These are phyloP conservation scores for Phytophthora cactorum DNA, from an alignment of 352 stramenopile genomes.

Conservation along the genomic window DNA sequence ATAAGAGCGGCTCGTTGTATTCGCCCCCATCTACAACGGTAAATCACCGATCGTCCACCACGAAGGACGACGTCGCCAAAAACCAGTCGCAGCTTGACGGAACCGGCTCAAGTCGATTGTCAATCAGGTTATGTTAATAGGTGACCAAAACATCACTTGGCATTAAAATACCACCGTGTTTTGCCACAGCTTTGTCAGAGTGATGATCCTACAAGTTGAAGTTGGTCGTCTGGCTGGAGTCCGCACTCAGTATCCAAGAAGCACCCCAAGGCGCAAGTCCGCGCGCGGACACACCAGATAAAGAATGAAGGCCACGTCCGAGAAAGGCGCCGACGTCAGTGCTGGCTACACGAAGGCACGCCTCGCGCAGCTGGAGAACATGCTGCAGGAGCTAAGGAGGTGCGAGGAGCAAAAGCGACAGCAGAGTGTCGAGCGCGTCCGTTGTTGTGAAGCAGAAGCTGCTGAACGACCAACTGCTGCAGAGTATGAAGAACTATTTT, in stretches of 20 bases:
- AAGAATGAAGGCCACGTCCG: constrained; percentile 22
- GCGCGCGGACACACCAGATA: not conserved
- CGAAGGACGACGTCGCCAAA: constrained; percentile 4
- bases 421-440: constrained; percentile 51
- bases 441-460: constrained; percentile 53
- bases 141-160: too few species aligned
- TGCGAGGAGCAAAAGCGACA: constrained; percentile 54
- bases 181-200: constrained; percentile 25
- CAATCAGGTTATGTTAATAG: not conserved
- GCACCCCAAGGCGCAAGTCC: constrained; percentile 7
- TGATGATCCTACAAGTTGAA: constrained; percentile 56
- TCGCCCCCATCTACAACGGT: constrained; percentile 5
- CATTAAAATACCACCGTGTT: not conserved
- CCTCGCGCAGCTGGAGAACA: constrained; percentile 56
- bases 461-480: constrained; percentile 59
- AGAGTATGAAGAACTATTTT: constrained; percentile 32
- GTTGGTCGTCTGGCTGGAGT: constrained; percentile 13
- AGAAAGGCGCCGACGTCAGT: constrained; percentile 15
- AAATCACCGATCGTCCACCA: constrained; percentile 15
- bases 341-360: constrained; percentile 22
- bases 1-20: not conserved
- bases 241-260: constrained; percentile 22
- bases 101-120: not conserved
- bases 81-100: not conserved
- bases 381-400: constrained; percentile 59